These are phyloP conservation scores for Scleroderma bovista DNA, from an alignment of 768 basidiomycete genomes.

Conservation along the genomic window DNA sequence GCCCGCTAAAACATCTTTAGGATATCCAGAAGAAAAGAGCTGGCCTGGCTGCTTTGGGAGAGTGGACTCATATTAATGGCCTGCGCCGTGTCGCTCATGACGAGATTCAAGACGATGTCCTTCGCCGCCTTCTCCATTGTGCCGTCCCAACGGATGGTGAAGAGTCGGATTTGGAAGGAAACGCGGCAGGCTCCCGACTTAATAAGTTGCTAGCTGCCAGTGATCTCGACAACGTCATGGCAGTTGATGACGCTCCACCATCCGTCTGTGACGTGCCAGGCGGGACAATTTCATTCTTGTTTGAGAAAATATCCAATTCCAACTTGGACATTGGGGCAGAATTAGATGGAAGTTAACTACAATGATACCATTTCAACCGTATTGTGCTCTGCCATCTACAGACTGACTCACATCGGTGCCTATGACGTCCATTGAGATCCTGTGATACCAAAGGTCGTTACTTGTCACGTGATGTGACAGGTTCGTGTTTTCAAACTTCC, in stretches of 20 bases:
- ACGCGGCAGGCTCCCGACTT: slow-evolving; percentile 21
- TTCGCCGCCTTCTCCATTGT: slow-evolving; percentile 42
- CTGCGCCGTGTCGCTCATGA: slow-evolving; percentile 40
- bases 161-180: slow-evolving; percentile 5
- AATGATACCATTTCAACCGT: not conserved
- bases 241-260: slow-evolving; percentile 28
- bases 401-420: too few species aligned
- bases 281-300: slow-evolving; percentile 72
- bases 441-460: too few species aligned
- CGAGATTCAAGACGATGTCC: slow-evolving; percentile 59
- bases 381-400: too few species aligned
- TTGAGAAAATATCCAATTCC: slow-evolving; percentile 49
- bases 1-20: slow-evolving; percentile 27
- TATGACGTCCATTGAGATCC: too few species aligned
- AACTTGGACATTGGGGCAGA: slow-evolving; percentile 8
- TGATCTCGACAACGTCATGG: slow-evolving; percentile 42
- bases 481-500: too few species aligned
- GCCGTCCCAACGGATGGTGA: slow-evolving; percentile 11
- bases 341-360: not conserved
- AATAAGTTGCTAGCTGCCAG: slow-evolving; percentile 36
- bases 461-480: too few species aligned
- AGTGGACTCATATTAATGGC: slow-evolving; percentile 86
- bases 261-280: slow-evolving; percentile 49
- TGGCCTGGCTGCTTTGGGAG: slow-evolving; percentile 63
- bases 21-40: slow-evolving; percentile 63